Percentiles rank a stretch among this genome's conserved stretches.
Evolutionary conservation across 208 protist species (phyloP).

Genomic region (Zelonia costaricensis): DNA sequence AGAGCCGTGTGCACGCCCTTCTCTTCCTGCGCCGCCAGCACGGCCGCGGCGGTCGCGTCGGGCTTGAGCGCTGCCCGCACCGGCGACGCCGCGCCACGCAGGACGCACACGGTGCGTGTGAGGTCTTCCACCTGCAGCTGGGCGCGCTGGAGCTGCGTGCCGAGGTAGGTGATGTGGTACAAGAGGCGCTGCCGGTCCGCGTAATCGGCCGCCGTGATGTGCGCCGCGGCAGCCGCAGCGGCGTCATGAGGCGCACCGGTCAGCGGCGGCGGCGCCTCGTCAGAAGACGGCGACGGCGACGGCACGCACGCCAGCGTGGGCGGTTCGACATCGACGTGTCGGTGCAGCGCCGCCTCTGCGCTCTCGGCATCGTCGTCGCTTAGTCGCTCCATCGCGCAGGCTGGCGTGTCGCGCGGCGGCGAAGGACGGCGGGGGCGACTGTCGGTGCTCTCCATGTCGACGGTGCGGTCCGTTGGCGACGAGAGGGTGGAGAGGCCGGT

Average conservation of each 20-base stretch:
- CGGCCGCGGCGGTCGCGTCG: conserved; percentile 34
- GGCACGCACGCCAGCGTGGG: not conserved
- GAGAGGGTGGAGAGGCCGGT: conserved; percentile 22
- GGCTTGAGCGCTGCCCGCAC: conserved; percentile 12
- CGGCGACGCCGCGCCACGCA: conserved; percentile 22
- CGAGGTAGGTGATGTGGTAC: conserved; percentile 86
- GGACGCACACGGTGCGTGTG: conserved; percentile 44
- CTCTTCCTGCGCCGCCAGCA: conserved; percentile 49
- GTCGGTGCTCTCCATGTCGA: conserved; percentile 2
- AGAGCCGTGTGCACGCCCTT: conserved; percentile 34
- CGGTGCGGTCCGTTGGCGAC: conserved; percentile 9
- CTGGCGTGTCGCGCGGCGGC: not conserved
- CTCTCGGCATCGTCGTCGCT: conserved; percentile 1
- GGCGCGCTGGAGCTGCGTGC: conserved; percentile 76
- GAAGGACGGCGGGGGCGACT: not conserved
- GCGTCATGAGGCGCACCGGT: not conserved
- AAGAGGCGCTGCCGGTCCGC: conserved; percentile 78
- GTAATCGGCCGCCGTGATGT: conserved; percentile 73
- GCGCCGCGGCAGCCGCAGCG: not conserved
- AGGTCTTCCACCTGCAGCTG: conserved; percentile 72
- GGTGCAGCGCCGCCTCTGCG: too few species aligned
- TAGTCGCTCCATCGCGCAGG: conserved; percentile 3
- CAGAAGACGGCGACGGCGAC: not conserved
- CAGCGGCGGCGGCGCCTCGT: not conserved
- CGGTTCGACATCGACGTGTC: not conserved